Conservation (phyloP, 345 rosid species). For the Corymbia maculata region DNA sequence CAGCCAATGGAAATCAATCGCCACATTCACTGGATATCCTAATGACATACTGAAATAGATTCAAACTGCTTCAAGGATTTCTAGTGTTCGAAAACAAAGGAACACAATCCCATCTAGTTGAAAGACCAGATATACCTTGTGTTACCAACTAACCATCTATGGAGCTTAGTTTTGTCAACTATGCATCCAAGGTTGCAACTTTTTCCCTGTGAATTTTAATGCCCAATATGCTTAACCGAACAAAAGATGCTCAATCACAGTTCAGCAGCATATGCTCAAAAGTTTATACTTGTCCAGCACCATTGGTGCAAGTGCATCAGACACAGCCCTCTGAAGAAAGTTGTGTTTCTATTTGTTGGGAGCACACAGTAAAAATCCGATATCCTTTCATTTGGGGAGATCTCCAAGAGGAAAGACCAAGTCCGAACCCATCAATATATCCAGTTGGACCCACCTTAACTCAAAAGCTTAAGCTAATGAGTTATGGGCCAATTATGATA, state of each 20-base stretch:
- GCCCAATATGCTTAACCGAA: neutral
- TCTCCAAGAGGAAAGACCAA: too few species aligned
- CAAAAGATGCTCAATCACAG: neutral
- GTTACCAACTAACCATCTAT: too few species aligned
- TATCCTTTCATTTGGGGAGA: too few species aligned
- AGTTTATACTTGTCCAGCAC: neutral
- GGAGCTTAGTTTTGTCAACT: neutral
- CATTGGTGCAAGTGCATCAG: neutral
- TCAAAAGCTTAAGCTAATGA: too few species aligned
- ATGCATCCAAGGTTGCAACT: neutral
- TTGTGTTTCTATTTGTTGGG: neutral
- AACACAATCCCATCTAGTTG: neutral
- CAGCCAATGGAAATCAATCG: too few species aligned
- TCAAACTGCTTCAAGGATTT: neutral
- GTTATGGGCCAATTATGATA: too few species aligned
- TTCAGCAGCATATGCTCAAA: neutral
- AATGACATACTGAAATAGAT: neutral
- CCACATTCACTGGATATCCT: too few species aligned
- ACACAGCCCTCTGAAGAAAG: neutral
- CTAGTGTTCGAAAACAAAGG: neutral
- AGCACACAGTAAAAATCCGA: too few species aligned
- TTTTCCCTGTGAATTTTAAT: neutral
- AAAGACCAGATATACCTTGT: neutral
- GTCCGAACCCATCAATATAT: too few species aligned
- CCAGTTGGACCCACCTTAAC: too few species aligned